phyloP scores from a whole-genome alignment of 2,329 filamentous ascomycete species.

The Colletotrichum trifolii region DNA sequence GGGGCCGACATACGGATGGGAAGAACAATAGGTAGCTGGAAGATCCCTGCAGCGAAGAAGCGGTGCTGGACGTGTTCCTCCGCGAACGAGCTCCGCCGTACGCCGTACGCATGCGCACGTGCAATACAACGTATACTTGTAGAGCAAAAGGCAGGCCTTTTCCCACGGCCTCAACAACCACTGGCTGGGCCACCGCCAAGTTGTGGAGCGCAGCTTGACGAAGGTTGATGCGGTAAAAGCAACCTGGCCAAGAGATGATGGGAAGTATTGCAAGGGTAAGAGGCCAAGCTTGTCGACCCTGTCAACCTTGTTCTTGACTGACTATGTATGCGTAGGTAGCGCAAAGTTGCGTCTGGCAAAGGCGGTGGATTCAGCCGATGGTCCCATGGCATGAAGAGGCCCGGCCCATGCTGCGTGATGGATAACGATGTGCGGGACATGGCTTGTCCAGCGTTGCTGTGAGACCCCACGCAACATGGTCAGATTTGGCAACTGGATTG shows the following conservation, averaged over 20 bases:
- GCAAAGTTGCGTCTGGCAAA: slow-evolving; percentile 9
- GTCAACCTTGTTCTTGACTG: slow-evolving; percentile 16
- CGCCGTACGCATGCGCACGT: slow-evolving; percentile 25
- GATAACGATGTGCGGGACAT: slow-evolving; percentile 27
- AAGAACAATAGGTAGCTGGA: slow-evolving; percentile 15
- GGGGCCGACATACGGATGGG: slow-evolving; percentile 22
- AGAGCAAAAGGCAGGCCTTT: no score
- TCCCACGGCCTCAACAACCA: slow-evolving; percentile 19
- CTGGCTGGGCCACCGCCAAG: slow-evolving; percentile 4
- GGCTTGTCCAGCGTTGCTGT: slow-evolving; percentile 25
- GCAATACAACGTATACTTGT: no score
- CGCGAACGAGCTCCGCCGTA: slow-evolving; percentile 28
- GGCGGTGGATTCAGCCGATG: slow-evolving; percentile 29
- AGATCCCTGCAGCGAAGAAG: slow-evolving; percentile 19
- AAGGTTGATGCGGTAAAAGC: slow-evolving; percentile 1
- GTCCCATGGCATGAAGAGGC: slow-evolving; percentile 13
- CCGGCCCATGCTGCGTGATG: slow-evolving; percentile 31
- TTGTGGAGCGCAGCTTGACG: slow-evolving; percentile 24
- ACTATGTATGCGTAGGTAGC: background rate
- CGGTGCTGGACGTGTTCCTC: slow-evolving; percentile 18
- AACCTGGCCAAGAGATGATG: slow-evolving; percentile 16
- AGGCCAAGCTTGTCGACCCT: slow-evolving; percentile 18
- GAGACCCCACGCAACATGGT: slow-evolving; percentile 11
- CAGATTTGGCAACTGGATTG: slow-evolving; percentile 22
- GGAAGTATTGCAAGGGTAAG: slow-evolving; percentile 9